Percentiles rank a stretch among this genome's conserved stretches.
Evolutionary conservation across 768 basidiomycete species (phyloP).

Genomic region (Sporobolomyces roseus): DNA sequence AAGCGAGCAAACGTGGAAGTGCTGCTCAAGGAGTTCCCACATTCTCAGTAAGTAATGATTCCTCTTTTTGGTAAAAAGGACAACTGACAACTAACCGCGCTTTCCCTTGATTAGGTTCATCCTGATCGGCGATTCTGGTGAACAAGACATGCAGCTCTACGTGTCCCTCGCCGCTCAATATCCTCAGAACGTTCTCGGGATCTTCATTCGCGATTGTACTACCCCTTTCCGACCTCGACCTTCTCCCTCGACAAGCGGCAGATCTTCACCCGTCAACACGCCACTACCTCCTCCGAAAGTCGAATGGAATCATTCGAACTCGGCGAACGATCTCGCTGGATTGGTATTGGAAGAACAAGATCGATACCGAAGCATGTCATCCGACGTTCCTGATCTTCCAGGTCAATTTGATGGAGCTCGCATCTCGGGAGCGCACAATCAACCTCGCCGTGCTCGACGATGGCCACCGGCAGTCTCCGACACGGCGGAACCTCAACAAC

Average conservation of each 20-base stretch:
- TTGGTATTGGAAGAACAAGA: conserved; percentile 24
- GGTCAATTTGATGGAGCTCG: no score
- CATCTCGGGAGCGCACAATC: neutral
- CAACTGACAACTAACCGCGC: no score
- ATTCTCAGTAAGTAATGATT: conserved; percentile 64
- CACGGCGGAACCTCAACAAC: no score
- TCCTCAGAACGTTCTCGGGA: conserved; percentile 62
- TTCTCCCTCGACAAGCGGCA: neutral
- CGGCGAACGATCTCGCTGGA: conserved; percentile 11
- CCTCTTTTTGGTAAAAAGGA: conserved; percentile 96
- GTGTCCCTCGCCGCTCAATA: conserved; percentile 66
- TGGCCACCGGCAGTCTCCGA: neutral
- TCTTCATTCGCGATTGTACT: conserved; percentile 77
- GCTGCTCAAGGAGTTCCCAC: conserved; percentile 35
- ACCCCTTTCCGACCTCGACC: conserved; percentile 36
- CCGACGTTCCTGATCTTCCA: no score
- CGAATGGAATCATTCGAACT: conserved; percentile 13
- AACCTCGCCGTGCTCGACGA: neutral
- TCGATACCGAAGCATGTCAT: no score
- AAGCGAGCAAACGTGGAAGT: conserved; percentile 75
- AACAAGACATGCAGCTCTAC: conserved; percentile 93
- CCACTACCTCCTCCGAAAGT: conserved; percentile 2
- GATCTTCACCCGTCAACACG: neutral
- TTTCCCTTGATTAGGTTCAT: no score
- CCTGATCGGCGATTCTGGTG: conserved; percentile 85